Percentiles rank a stretch among this genome's conserved stretches.
phyloP scores from a whole-genome alignment of 208 protist species.

The Trypanosoma avium region DNA sequence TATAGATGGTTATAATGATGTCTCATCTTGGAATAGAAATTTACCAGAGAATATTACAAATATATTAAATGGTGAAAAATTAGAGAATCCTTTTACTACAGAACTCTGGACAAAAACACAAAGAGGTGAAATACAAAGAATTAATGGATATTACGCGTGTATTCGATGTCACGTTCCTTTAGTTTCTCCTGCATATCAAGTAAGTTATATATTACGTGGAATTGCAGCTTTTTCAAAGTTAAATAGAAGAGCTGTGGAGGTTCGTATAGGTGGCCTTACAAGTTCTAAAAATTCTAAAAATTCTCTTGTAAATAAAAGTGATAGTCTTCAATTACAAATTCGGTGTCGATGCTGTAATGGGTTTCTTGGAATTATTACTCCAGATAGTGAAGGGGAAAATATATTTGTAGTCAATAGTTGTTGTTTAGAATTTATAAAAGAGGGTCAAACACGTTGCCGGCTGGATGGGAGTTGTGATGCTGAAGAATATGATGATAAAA shows the following conservation, averaged over 20 bases:
- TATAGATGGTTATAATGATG: neutral
- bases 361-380: constrained; percentile 55
- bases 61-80: constrained; percentile 47
- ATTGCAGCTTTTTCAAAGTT: constrained; percentile 57
- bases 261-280: constrained; percentile 22
- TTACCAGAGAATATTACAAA: constrained; percentile 28
- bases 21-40: constrained; percentile 13
- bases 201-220: constrained; percentile 40
- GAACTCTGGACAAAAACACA: constrained; percentile 59
- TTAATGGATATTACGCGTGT: constrained; percentile 71
- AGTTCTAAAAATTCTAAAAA: neutral
- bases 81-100: constrained; percentile 73
- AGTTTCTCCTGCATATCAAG: constrained; percentile 50
- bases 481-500: constrained; percentile 16
- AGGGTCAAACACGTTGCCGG: constrained; percentile 11
- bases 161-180: constrained; percentile 66
- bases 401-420: constrained; percentile 67
- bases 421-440: constrained; percentile 47
- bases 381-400: constrained; percentile 23
- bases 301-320: neutral
- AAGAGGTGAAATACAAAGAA: constrained; percentile 1
- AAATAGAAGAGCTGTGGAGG: constrained; percentile 35
- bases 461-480: constrained; percentile 20
- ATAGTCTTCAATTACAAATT: constrained; percentile 42
- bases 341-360: constrained; percentile 58